Conservation (phyloP, 495 filamentous ascomycete species). For the Xylaria cubensis region DNA sequence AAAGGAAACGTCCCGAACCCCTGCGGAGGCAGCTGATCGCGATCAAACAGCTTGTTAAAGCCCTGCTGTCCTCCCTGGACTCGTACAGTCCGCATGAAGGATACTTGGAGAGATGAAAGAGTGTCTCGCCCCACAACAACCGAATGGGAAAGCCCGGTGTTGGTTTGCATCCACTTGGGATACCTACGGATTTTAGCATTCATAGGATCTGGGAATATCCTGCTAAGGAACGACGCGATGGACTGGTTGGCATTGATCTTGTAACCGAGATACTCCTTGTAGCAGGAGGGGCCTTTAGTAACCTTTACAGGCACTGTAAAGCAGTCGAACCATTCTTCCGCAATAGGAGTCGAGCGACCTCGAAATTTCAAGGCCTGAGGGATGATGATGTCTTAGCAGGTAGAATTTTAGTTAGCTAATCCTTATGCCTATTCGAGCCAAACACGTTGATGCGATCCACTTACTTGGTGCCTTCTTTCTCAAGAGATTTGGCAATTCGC, state of each 20-base stretch:
- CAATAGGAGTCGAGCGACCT: constrained; percentile 5
- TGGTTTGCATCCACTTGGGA: constrained; percentile 6
- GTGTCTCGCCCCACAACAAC: background rate
- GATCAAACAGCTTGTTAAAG: too few species aligned
- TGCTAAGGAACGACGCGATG: constrained; percentile 6
- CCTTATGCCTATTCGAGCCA: background rate
- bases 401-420: background rate
- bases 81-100: constrained; percentile 15
- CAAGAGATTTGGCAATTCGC: background rate
- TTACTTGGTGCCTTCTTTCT: constrained; percentile 1
- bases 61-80: constrained; percentile 1
- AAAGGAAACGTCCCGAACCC: background rate
- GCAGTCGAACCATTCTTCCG: constrained; percentile 7
- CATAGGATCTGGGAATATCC: constrained; percentile 8
- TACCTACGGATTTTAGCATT: constrained; percentile 11
- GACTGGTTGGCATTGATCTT: constrained; percentile 11
- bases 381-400: constrained; percentile 2
- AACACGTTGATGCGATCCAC: background rate
- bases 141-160: constrained; percentile 4
- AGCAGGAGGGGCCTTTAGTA: background rate
- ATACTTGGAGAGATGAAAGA: constrained; percentile 9
- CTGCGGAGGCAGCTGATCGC: constrained; percentile 3
- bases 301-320: constrained; percentile 1
- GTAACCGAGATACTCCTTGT: constrained; percentile 13
- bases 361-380: constrained; percentile 11